Base-by-base conservation (phyloP, 352 stramenopile genomes). In the Pythium folliculosum region DNA sequence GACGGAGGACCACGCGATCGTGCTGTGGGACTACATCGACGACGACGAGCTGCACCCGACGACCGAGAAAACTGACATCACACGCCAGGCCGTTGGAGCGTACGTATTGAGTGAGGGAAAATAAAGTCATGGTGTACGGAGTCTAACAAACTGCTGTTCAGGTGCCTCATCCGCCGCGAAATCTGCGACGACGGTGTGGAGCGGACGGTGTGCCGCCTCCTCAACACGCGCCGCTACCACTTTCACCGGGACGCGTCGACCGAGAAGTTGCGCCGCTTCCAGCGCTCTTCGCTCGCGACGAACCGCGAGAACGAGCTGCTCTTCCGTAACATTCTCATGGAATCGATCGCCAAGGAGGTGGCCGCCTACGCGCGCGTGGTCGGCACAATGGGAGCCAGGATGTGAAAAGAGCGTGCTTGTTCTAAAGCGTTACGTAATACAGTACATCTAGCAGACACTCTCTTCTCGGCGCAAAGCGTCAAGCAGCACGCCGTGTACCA, bases 21-120 rank as follows among this genome's bases (percentile, higher is more conserved):
- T 72, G 35, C 6, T 78, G 2, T 83, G 67, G 73, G 73, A 80
- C 51, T 77, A 63, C 45, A 58, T 82, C 0, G 73, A 78, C 50
- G 64, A 67, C 25, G 73, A 80, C 52, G 70, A 80, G 22, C 53
- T 75, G 22, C 65, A 76, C 23, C 70, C 73, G 14, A 35, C 67
- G 16, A 27, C 58, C 13, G 23, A 32, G 0, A 27, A 32, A 17
- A 70, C 63, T n/a, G 66, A 71, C 13, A 62, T 77, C 45, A 72
- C 69, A 32, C 70, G 67, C n/a, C 32, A 73, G 21, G 32, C 47
- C 48, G 35, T 63, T 22, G 64, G 64, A 16, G 64, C 50, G 64
- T 70, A 57, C 47, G 63, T 69, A 25, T 8, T 47, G 3, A 13
- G 3, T 54, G 48, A 5, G 3, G 12, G 21, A 54, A 8, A n/a